Conservation (phyloP, 371 early-diverging fungal species). For the Mortierella sp. region DNA sequence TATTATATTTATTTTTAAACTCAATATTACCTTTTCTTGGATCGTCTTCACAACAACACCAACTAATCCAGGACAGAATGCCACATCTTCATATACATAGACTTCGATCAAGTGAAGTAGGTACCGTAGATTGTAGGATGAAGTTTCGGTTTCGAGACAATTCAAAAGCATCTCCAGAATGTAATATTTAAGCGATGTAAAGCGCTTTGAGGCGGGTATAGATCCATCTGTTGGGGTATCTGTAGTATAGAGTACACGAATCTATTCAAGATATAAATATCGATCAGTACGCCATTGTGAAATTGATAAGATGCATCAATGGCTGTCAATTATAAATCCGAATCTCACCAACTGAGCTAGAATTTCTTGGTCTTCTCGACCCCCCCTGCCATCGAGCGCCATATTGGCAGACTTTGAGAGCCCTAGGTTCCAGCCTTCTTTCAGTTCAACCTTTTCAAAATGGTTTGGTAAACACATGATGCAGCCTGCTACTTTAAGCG, state of each 20-base stretch:
- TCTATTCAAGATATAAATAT: slow-evolving; percentile 35
- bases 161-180: slow-evolving; percentile 76
- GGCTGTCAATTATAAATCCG: not conserved
- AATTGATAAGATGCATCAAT: not conserved
- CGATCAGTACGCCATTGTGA: not conserved
- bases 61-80: slow-evolving; percentile 79
- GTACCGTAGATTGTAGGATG: slow-evolving; percentile 76
- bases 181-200: slow-evolving; percentile 74
- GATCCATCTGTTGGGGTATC: slow-evolving; percentile 55
- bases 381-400: slow-evolving; percentile 42
- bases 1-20: not conserved
- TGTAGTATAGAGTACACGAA: slow-evolving; percentile 69
- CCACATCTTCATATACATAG: slow-evolving; percentile 83
- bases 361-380: slow-evolving; percentile 67
- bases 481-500: slow-evolving; percentile 73
- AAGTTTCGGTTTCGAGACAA: slow-evolving; percentile 76
- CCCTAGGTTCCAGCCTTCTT: slow-evolving; percentile 66
- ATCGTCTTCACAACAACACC: slow-evolving; percentile 78
- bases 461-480: slow-evolving; percentile 82
- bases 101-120: slow-evolving; percentile 77
- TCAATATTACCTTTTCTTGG: slow-evolving; percentile 74
- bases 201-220: slow-evolving; percentile 52
- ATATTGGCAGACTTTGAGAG: slow-evolving; percentile 62
- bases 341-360: slow-evolving; percentile 64
- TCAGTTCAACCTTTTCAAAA: slow-evolving; percentile 72